Conservation (phyloP, 345 rosid genomes). For the Gossypium anomalum region DNA sequence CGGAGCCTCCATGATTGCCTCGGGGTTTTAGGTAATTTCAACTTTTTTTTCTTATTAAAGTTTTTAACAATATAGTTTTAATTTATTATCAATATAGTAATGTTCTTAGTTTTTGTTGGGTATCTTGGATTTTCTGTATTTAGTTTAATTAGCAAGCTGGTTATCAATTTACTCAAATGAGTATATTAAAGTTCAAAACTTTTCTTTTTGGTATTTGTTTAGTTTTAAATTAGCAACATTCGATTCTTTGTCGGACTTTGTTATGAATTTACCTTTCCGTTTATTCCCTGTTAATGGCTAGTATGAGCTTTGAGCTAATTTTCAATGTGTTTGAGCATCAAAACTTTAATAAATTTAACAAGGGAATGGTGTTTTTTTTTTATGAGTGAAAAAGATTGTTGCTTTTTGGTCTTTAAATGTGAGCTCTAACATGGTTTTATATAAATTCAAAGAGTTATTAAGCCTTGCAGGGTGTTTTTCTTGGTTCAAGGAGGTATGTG, state of each 20-base stretch:
- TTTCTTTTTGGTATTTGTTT: background rate
- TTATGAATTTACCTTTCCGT: background rate
- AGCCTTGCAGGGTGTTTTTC: background rate
- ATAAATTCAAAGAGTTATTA: background rate
- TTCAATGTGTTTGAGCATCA: background rate
- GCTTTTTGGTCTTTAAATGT: background rate
- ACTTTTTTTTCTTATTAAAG: background rate
- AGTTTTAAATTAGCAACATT: background rate
- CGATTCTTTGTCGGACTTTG: background rate
- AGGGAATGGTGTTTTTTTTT: background rate
- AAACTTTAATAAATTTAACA: background rate
- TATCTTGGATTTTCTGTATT: background rate
- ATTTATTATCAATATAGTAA: background rate
- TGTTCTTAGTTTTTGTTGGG: background rate
- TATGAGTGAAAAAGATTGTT: background rate
- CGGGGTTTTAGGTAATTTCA: conserved; percentile 59
- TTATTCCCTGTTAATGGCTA: conserved; percentile 6
- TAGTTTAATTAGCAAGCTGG: background rate
- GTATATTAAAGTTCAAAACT: background rate
- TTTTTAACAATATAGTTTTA: background rate
- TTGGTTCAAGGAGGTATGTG: background rate
- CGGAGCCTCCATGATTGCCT: conserved; percentile 63
- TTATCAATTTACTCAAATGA: conserved; percentile 3
- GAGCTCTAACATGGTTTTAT: background rate
- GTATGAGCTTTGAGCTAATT: background rate